Base-by-base conservation (phyloP, 768 basidiomycete species). In the Lyophyllum decastes region DNA sequence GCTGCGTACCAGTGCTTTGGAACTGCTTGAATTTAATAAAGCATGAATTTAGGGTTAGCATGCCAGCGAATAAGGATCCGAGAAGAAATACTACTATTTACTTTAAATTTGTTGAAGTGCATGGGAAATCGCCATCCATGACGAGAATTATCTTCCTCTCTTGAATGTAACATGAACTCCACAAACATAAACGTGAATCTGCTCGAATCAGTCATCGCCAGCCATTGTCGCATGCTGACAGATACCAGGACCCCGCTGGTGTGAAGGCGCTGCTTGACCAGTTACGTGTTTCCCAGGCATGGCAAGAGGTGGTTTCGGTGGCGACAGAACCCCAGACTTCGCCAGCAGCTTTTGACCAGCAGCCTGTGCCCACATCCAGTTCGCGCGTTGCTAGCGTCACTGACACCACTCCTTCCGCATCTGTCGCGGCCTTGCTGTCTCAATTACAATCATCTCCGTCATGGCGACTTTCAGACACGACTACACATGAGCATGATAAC, bases 211-310 rank as follows among this genome's bases (percentile, higher is more conserved):
- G n/a, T n/a, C 50, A 25, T 51, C n/a, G 45, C 17, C 26, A 51
- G 30, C 38, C 17, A 50, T 49, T 33, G n/a, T 52, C 12, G 54
- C 34, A 35, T 48, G 47, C 61, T 64, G 22, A 61, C 49, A 27
- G 44, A 49, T 21, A 45, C 50, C 66, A 92, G 89, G 89, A 92
- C 70, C 76, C 86, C 47, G 76, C 76, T 59, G 83, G 81, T 45
- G 79, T 94, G 48, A 81, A 84, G 63, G 85, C 89, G 25, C 78
- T 94, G 24, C 80, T 94, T 17, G 88, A 92, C 52, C 82, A 83
- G 60, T 76, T 93, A 12, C 78, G 83, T 50, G 71, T 78, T 2
- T 92, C 91, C 3, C 78, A 83, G 63, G 88, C 85, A 22, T 92
- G 88, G 89, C 82, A 87, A 64, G 77, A 86, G 49, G 66, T 76